phyloP scores from a whole-genome alignment of 805 yeast genomes.

The Pichia californica region DNA sequence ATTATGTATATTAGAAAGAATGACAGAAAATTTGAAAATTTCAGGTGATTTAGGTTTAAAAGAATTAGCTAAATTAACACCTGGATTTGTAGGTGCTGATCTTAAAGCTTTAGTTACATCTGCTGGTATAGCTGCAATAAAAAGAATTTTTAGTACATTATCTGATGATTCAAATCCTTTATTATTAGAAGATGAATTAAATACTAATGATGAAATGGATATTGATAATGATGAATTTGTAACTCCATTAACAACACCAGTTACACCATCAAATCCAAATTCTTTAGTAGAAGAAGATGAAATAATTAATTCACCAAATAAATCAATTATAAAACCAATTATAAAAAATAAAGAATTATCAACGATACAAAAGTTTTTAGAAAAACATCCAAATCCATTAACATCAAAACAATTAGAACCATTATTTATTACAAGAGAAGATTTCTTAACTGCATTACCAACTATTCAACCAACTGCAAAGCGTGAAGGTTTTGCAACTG shows the following conservation, averaged over 20 bases:
- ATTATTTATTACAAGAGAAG: slow-evolving; percentile 68
- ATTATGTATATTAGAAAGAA: slow-evolving; percentile 63
- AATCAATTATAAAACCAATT: not conserved
- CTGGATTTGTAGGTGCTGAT: slow-evolving; percentile 98
- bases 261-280: slow-evolving; percentile 6
- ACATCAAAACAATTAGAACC: slow-evolving; percentile 70
- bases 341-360: slow-evolving; percentile 29
- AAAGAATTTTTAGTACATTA: slow-evolving; percentile 72
- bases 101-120: slow-evolving; percentile 89
- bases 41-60: slow-evolving; percentile 65
- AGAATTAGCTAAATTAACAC: slow-evolving; percentile 82
- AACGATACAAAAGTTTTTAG: slow-evolving; percentile 66
- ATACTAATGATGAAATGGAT: not conserved
- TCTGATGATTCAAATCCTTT: slow-evolving; percentile 21
- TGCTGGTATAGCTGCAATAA: slow-evolving; percentile 91
- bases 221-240: slow-evolving; percentile 7
- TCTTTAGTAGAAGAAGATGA: not conserved
- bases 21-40: slow-evolving; percentile 61
- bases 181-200: slow-evolving; percentile 8
- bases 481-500: slow-evolving; percentile 97
- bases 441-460: slow-evolving; percentile 81
- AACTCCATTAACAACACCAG: slow-evolving; percentile 4
- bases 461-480: slow-evolving; percentile 95
- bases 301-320: slow-evolving; percentile 1
- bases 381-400: slow-evolving; percentile 72